These are phyloP conservation scores for Eucalyptus camaldulensis DNA, from an alignment of 345 rosid species.

Conservation along the genomic window DNA sequence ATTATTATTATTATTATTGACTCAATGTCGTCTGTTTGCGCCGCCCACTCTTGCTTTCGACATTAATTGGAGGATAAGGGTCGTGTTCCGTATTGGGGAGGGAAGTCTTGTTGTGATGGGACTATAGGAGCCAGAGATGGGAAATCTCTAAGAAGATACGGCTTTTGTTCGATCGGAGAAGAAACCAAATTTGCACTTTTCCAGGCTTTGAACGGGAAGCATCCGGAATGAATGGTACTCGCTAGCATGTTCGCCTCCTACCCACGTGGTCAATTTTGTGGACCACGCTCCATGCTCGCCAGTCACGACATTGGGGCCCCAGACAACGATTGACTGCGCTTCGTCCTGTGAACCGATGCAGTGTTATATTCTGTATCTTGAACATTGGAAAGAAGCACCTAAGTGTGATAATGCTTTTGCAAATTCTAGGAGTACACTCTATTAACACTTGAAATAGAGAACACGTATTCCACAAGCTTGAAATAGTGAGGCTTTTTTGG, in stretches of 20 bases:
- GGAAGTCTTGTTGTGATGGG: background rate
- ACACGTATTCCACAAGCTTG: background rate
- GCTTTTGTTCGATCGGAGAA: background rate
- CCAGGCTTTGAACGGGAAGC: background rate
- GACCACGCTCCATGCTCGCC: background rate
- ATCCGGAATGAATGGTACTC: background rate
- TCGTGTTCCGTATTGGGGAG: background rate
- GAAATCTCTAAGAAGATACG: background rate
- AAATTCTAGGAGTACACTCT: background rate
- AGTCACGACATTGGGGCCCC: background rate
- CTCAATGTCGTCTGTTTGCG: background rate
- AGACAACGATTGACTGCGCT: background rate
- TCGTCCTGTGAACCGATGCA: background rate
- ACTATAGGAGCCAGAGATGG: background rate
- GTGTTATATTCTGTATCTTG: background rate
- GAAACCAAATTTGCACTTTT: background rate
- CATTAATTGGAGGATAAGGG: background rate
- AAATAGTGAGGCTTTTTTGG: background rate
- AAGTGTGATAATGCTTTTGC: background rate
- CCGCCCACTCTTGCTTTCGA: background rate
- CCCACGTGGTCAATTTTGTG: background rate
- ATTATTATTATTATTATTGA: background rate
- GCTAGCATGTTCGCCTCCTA: background rate
- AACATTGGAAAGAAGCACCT: background rate
- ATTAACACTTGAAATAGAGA: background rate